Evolutionary conservation across 2,329 filamentous ascomycete species (phyloP).

Genomic region (Aspergillus sp.): DNA sequence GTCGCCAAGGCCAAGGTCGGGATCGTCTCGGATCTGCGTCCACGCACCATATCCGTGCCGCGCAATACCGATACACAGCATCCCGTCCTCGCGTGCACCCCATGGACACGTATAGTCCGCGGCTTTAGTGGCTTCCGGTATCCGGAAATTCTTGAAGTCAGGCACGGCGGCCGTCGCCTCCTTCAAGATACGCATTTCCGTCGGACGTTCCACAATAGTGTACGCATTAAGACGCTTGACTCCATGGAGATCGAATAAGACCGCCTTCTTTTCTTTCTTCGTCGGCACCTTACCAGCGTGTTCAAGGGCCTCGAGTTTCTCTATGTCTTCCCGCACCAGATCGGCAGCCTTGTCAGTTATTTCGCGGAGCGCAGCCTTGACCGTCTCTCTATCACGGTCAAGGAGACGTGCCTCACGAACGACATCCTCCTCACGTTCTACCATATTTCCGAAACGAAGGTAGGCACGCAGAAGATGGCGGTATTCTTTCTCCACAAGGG

Average conservation of each 20-base stretch:
- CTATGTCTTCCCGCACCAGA: constrained; percentile 73
- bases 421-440: constrained; percentile 84
- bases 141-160: constrained; percentile 78
- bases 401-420: constrained; percentile 81
- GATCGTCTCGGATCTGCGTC: constrained; percentile 89
- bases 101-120: constrained; percentile 90
- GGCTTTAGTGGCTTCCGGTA: constrained; percentile 88
- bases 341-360: constrained; percentile 71
- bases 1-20: constrained; percentile 78
- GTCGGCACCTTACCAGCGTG: constrained; percentile 77
- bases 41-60: constrained; percentile 94
- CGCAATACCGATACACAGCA: constrained; percentile 92
- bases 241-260: constrained; percentile 90
- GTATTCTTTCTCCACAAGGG: constrained; percentile 88
- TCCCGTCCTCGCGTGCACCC: constrained; percentile 92
- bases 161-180: constrained; percentile 65
- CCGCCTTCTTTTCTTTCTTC: constrained; percentile 97
- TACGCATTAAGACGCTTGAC: constrained; percentile 95
- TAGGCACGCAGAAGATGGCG: constrained; percentile 89
- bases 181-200: constrained; percentile 82
- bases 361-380: constrained; percentile 74
- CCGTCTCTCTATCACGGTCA: constrained; percentile 78
- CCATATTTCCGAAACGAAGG: constrained; percentile 85
- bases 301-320: constrained; percentile 65
- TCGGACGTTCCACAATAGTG: constrained; percentile 87